These are phyloP conservation scores for Kingdonia uniflora DNA, from an alignment of 164 flowering plant species.

Conservation along the genomic window DNA sequence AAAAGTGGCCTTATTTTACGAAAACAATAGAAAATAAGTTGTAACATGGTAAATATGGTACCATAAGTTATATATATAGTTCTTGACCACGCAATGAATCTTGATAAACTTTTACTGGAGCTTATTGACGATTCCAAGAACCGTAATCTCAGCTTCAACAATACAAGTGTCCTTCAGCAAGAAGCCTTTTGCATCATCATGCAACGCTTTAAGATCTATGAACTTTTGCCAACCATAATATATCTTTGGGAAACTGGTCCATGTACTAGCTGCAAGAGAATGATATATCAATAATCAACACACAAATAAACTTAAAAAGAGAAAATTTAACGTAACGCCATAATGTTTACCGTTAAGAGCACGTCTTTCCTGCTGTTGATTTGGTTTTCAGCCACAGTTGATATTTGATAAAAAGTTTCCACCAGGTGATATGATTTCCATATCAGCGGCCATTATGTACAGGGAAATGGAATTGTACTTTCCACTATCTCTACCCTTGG, in stretches of 20 bases:
- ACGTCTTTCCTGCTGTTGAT: background rate
- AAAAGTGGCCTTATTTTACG: no score
- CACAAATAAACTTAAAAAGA: no score
- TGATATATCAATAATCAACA: no score
- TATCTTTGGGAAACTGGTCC: no score
- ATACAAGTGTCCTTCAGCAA: background rate
- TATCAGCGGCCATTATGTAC: background rate
- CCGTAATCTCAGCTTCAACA: background rate
- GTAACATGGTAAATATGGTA: no score
- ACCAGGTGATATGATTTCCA: background rate
- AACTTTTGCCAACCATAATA: no score
- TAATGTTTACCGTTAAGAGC: no score
- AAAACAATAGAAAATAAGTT: no score
- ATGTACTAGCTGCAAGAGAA: no score
- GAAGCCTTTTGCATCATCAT: background rate
- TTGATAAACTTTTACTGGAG: background rate
- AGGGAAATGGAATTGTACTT: background rate
- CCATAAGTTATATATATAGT: no score
- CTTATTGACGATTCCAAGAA: background rate
- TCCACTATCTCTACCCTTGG: conserved; percentile 7
- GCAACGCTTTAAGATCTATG: background rate
- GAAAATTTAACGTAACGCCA: no score
- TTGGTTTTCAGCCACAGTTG: background rate
- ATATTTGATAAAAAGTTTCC: background rate
- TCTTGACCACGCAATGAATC: no score